Base-by-base conservation (phyloP, 768 basidiomycete genomes). In the Leucocoprinus leucothites region DNA sequence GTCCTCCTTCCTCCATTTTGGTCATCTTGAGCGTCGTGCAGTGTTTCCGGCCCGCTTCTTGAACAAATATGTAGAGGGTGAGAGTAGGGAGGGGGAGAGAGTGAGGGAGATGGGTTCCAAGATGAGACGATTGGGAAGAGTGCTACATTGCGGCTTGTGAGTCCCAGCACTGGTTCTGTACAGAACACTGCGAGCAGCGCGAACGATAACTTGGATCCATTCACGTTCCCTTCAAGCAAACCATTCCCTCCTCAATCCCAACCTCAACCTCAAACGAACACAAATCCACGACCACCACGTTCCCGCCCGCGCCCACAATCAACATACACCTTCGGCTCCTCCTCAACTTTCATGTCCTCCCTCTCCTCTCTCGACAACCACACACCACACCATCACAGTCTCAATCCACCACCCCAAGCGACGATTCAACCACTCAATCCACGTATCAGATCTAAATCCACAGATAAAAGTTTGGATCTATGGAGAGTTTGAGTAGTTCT, bases 101-200 rank as follows among this genome's bases (percentile, higher is more conserved):
- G n/a, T n/a, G n/a, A n/a, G n/a, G n/a, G n/a, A n/a, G 71, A 74
- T 35, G 74, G 68, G 5, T 77, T 76, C 53, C 74, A 71, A 51
- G 82, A 80, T 9, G 82, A 85, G 56, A 86, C 86, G 4, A 83
- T 89, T 22, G 86, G 86, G 1, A 87, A 78, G 65, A 76, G 69
- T 25, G 69, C 77, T 6, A 70, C 70, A 5, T 65, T 67, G n/a
- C 72, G 65, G 63, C 59, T 73, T 44, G 58, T 52, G 11, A 34
- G 4, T 34, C 9, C 51, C 3, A 41, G 4, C n/a, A 11, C 53
- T 19, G 58, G 47, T 45, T 60, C 54, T 35, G 19, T 34, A 13
- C 31, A 34, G 31, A 48, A 42, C 34, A n/a, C n/a, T n/a, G n/a
- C n/a, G n/a, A 34, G 35, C 14, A 49, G 19, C 24, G n/a, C n/a